Percentiles rank a stretch among this genome's conserved stretches.
These are phyloP conservation scores for Syncephalastrum contaminatum DNA, from an alignment of 371 early-diverging fungal species.

Conservation along the genomic window DNA sequence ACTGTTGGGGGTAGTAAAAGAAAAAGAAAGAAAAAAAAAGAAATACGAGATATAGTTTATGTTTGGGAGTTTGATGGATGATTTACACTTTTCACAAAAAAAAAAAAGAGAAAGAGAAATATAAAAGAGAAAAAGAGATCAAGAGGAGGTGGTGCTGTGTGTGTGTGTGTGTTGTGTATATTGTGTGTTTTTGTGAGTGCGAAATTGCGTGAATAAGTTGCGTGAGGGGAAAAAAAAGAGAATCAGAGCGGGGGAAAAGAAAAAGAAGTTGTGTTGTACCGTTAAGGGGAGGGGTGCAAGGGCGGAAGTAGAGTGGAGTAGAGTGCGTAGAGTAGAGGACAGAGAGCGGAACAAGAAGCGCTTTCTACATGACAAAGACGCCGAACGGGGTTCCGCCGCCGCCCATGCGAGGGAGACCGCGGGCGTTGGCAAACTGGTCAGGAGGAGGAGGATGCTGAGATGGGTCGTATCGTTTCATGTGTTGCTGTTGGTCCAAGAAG, in stretches of 20 bases:
- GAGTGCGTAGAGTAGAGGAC: neutral
- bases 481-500: constrained; percentile 3
- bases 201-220: too few relatives aligned
- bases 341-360: neutral
- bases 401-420: constrained; percentile 3
- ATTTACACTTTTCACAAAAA: too few relatives aligned
- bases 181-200: too few relatives aligned
- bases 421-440: neutral
- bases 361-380: constrained; percentile 12
- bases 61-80: too few relatives aligned
- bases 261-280: too few relatives aligned
- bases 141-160: neutral
- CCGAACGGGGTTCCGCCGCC: constrained; percentile 7
- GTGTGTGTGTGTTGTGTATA: neutral
- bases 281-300: neutral
- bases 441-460: constrained; percentile 1
- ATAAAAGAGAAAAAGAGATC: constrained; percentile 1
- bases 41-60: neutral
- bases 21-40: neutral
- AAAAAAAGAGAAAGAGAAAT: too few relatives aligned
- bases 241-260: too few relatives aligned
- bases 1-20: too few relatives aligned
- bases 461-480: constrained; percentile 4
- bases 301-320: neutral
- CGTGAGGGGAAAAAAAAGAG: too few relatives aligned